Evolutionary conservation across 2,329 filamentous ascomycete genomes (phyloP), one percentile per base, ranked within the genome.

Genomic region (Escovopsis weberi): DNA sequence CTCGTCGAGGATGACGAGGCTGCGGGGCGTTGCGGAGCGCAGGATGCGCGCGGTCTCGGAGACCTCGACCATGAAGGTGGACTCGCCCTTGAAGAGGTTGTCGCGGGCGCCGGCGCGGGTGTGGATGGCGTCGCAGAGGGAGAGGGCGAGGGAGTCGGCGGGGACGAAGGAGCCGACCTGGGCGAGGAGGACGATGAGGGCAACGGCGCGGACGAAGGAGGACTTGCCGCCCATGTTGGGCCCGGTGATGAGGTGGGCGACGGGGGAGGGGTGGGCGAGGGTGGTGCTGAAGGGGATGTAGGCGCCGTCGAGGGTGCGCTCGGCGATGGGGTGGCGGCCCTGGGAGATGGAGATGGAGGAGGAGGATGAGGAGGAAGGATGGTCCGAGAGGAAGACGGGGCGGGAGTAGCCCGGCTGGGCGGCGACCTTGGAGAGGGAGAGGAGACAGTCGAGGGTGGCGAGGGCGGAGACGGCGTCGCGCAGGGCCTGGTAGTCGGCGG

Each of bases 221-320:
- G 86, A 94, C 59, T 98, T 98, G 44, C 91, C 91, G 54, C 91
- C 91, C 91, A 98, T 98, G 65, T 98, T 98, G 28, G 91, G 91
- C 0, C 91, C 91, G 0, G 91, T 98, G 53, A 98, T 81, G 43
- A 96, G 80, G 51, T 95, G 75, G 2, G 86, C 85, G 6, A 84
- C 73, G 0, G 78, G 74, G 1, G 68, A 58, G 1, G 77, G 72
- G 3, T 78, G 73, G n/a, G 76, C 72, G 38, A 96, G 74, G 2
- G 74, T 65, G 10, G 86, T 82, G 53, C 82, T 77, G 62, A 98
- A 98, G 38, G 91, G 89, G 45, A 98, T 94, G 62, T 96, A 98
- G 41, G 78, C 72, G 51, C 84, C 78, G 4, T 89, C 73, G 6
- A 96, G 74, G 10, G 89, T 77, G 55, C 93, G 87, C 59, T 98